A percentile compares a stretch with the other conserved stretches of the same genome.
These are phyloP conservation scores for Parsonsia alboflavescens DNA, from an alignment of 257 asterid genomes.

Conservation along the genomic window DNA sequence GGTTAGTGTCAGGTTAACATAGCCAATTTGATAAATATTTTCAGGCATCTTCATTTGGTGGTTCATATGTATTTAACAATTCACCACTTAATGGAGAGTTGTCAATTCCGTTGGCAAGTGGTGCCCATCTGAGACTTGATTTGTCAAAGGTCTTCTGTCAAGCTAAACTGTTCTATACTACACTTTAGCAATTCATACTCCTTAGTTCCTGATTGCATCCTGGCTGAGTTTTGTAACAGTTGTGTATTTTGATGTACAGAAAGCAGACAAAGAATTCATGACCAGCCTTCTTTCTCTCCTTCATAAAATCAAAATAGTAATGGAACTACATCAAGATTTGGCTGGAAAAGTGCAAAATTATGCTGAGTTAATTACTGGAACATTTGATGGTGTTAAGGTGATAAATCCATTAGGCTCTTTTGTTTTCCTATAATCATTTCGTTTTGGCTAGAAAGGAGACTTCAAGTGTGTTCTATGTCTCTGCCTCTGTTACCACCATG, in stretches of 20 bases:
- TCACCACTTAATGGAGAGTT: slow-evolving; percentile 62
- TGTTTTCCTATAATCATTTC: background rate
- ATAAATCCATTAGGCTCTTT: background rate
- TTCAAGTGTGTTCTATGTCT: background rate
- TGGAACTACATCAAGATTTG: slow-evolving; percentile 53
- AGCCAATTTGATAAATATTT: slow-evolving; percentile 17
- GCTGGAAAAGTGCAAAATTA: slow-evolving; percentile 41
- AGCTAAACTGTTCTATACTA: slow-evolving; percentile 9
- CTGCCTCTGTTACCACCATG: background rate
- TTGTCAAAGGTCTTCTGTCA: slow-evolving; percentile 58
- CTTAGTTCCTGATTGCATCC: slow-evolving; percentile 4
- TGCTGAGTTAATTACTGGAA: slow-evolving; percentile 70
- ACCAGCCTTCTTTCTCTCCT: slow-evolving; percentile 53
- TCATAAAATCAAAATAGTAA: slow-evolving; percentile 45
- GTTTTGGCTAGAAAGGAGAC: background rate
- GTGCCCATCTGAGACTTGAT: slow-evolving; percentile 59
- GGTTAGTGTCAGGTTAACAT: slow-evolving; percentile 5
- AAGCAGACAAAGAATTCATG: slow-evolving; percentile 59
- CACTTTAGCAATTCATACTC: background rate
- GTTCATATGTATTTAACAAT: slow-evolving; percentile 62
- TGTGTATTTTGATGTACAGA: slow-evolving; percentile 39
- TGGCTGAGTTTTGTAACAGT: background rate
- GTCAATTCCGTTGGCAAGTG: slow-evolving; percentile 51
- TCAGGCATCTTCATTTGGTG: slow-evolving; percentile 89
- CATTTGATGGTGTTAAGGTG: slow-evolving; percentile 88